Percentiles rank a stretch among this genome's conserved stretches.
These are phyloP conservation scores for Bipolaris oryzae DNA, from an alignment of 2,329 filamentous ascomycete species.

Conservation along the genomic window DNA sequence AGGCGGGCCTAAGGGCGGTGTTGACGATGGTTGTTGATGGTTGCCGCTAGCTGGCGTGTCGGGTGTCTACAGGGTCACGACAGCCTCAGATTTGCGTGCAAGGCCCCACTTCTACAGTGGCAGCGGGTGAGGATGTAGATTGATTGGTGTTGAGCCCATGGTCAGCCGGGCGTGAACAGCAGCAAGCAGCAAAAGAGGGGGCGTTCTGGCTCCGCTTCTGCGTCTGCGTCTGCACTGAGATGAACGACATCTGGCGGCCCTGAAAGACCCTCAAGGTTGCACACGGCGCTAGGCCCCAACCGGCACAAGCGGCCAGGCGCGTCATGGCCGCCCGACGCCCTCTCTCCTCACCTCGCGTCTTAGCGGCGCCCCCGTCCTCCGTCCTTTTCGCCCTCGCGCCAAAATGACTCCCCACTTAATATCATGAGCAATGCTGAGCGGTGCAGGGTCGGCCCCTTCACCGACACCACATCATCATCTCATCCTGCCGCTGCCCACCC, in stretches of 20 bases:
- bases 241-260: conserved; percentile 19
- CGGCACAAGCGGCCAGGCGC: conserved; percentile 25
- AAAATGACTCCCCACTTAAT: conserved; percentile 27
- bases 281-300: conserved; percentile 17
- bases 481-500: background rate
- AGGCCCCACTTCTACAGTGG: conserved; percentile 20
- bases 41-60: conserved; percentile 17
- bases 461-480: conserved; percentile 12
- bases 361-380: conserved; percentile 13
- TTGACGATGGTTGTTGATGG: conserved; percentile 31
- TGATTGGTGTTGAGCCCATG: conserved; percentile 24
- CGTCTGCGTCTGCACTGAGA: conserved; percentile 23
- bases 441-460: conserved; percentile 22
- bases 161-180: conserved; percentile 18
- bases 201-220: conserved; percentile 6
- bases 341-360: conserved; percentile 21
- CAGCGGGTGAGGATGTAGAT: conserved; percentile 13
- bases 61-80: conserved; percentile 21
- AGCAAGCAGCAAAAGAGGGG: conserved; percentile 17
- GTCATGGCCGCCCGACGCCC: conserved; percentile 24
- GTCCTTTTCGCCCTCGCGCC: conserved; percentile 4
- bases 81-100: conserved; percentile 19
- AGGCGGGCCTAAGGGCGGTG: conserved; percentile 31
- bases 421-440: conserved; percentile 24
- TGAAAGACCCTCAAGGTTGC: conserved; percentile 21